phyloP scores from a whole-genome alignment of 148 eudicot species.

The Diospyros kaki region DNA sequence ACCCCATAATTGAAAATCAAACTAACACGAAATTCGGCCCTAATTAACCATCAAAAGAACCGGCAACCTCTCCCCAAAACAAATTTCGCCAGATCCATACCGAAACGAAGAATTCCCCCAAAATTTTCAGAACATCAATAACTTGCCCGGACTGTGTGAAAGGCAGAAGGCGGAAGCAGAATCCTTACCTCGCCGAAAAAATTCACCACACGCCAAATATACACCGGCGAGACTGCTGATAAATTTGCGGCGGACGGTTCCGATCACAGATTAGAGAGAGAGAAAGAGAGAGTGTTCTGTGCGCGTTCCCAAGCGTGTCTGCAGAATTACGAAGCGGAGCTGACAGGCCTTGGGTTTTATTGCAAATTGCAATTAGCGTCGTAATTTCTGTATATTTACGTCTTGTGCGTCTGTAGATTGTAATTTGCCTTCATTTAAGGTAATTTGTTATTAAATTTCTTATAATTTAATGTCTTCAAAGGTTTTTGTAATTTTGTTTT shows the following conservation, averaged over 20 bases:
- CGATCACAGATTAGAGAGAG: neutral
- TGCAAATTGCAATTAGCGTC: neutral
- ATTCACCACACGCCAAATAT: neutral
- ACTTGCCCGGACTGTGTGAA: slow-evolving; percentile 1
- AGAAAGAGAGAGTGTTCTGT: neutral
- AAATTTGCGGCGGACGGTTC: slow-evolving; percentile 7
- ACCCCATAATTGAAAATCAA: neutral
- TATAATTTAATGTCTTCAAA: neutral
- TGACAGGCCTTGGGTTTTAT: neutral
- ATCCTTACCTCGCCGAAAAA: slow-evolving; percentile 26
- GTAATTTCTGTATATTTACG: neutral
- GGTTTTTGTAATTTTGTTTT: too few relatives aligned
- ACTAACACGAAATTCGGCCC: slow-evolving; percentile 21
- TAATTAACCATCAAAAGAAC: slow-evolving; percentile 7
- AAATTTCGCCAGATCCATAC: slow-evolving; percentile 35
- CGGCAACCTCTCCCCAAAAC: slow-evolving; percentile 7
- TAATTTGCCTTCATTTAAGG: neutral
- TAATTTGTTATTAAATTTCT: neutral
- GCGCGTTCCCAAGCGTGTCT: neutral
- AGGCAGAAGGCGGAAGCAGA: slow-evolving; percentile 6
- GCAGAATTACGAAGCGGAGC: too few relatives aligned
- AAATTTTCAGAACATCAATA: neutral
- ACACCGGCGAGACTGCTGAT: neutral
- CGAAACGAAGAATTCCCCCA: slow-evolving; percentile 25
- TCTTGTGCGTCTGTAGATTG: neutral